These are phyloP conservation scores for Maudiozyma saulgeensis DNA, from an alignment of 805 yeast species.

Conservation along the genomic window DNA sequence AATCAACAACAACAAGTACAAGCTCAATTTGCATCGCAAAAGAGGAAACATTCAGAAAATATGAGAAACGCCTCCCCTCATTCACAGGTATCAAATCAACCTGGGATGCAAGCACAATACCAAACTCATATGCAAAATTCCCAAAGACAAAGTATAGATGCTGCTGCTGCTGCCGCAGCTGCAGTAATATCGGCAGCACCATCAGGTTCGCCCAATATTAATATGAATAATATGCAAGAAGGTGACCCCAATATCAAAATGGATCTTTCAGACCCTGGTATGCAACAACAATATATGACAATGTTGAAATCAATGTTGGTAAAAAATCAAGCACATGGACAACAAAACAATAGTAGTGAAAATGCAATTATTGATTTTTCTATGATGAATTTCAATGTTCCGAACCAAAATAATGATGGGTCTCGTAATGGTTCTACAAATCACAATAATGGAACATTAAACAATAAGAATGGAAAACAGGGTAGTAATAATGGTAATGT, in stretches of 20 bases:
- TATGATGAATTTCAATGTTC: neutral
- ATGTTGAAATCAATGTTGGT: constrained; percentile 2
- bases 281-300: constrained; percentile 7
- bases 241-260: neutral
- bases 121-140: neutral
- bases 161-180: neutral
- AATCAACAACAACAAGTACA: neutral
- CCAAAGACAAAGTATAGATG: neutral
- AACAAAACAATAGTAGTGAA: neutral
- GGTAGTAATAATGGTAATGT: neutral
- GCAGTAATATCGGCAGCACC: neutral
- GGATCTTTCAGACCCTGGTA: neutral
- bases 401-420: neutral
- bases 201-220: neutral
- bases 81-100: neutral
- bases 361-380: neutral
- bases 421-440: neutral
- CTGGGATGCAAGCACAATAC: constrained; percentile 1
- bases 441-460: neutral
- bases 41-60: neutral
- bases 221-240: neutral
- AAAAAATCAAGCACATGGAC: neutral
- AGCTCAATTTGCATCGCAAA: constrained; percentile 1
- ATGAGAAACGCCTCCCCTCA: neutral
- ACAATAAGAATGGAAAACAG: neutral